A percentile compares a stretch with the other conserved stretches of the same genome.
Conservation (phyloP, 495 filamentous ascomycete genomes). For the Aspergillus nanangensis region DNA sequence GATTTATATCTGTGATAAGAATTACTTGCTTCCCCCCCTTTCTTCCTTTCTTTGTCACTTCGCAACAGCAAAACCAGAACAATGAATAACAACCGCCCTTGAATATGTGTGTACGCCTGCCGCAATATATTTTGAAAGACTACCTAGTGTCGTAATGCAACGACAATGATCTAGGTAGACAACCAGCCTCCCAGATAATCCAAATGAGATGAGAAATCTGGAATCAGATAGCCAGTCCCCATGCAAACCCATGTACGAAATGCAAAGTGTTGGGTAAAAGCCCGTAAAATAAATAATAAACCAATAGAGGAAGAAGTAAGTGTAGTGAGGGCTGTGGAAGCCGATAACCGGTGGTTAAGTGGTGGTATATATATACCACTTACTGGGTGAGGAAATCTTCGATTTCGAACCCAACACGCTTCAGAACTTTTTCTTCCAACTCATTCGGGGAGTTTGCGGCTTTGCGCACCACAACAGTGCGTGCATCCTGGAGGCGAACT, state of each 20-base stretch:
- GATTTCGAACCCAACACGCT: constrained; percentile 77
- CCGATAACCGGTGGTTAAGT: too few relatives aligned
- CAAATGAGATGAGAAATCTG: constrained; percentile 1
- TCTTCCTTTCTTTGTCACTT: too few relatives aligned
- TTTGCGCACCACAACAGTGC: constrained; percentile 56
- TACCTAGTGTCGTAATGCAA: too few relatives aligned
- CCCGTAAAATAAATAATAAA: not conserved
- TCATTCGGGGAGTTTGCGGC: constrained; percentile 28
- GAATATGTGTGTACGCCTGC: too few relatives aligned
- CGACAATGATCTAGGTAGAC: too few relatives aligned
- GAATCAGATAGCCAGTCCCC: not conserved
- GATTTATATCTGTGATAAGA: too few relatives aligned
- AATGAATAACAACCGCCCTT: too few relatives aligned
- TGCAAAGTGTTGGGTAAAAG: not conserved
- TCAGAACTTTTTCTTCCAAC: constrained; percentile 62
- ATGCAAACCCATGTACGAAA: not conserved
- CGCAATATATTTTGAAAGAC: too few relatives aligned
- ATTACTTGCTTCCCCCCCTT: too few relatives aligned
- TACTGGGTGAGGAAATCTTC: constrained; percentile 64
- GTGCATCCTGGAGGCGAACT: constrained; percentile 45
- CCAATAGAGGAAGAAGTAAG: not conserved
- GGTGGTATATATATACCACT: not conserved
- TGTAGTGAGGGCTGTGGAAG: too few relatives aligned
- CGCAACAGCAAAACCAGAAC: too few relatives aligned
- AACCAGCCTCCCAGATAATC: too few relatives aligned